phyloP scores from a whole-genome alignment of 2,329 filamentous ascomycete species.

The Bretziella fagacearum region DNA sequence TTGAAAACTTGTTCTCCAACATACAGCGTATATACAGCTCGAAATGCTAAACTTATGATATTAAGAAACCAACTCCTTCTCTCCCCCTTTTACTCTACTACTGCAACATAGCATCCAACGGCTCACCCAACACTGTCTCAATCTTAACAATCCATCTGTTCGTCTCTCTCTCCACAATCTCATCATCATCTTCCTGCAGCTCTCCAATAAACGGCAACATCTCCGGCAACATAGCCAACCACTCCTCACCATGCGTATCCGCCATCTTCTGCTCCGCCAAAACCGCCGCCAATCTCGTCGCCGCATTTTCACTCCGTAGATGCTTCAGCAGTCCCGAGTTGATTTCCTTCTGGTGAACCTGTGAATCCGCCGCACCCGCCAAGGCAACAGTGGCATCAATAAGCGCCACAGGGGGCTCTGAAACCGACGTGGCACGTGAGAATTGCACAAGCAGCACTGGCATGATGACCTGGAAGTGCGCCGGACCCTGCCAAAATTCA shows the following conservation, averaged over 20 bases:
- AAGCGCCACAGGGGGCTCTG: constrained; percentile 33
- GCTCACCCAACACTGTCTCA: constrained; percentile 78
- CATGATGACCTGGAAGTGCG: constrained; percentile 63
- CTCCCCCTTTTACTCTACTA: no score
- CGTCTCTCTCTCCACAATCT: constrained; percentile 77
- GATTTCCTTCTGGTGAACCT: constrained; percentile 79
- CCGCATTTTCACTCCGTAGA: constrained; percentile 54
- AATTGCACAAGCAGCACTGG: constrained; percentile 54
- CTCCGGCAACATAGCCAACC: constrained; percentile 78
- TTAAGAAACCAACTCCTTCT: no score
- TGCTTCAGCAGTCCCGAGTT: constrained; percentile 64
- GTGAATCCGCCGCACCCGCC: constrained; percentile 62
- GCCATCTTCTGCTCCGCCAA: constrained; percentile 68
- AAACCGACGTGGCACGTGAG: constrained; percentile 17
- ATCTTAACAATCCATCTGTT: constrained; percentile 81
- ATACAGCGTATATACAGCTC: no score
- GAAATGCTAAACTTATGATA: no score
- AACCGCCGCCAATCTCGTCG: constrained; percentile 65
- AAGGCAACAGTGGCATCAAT: constrained; percentile 66
- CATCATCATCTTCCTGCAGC: constrained; percentile 89
- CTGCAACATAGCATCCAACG: constrained; percentile 79
- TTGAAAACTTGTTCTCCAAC: no score
- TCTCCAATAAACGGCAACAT: constrained; percentile 95
- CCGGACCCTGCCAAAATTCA: constrained; percentile 86
- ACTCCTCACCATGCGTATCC: constrained; percentile 73